A percentile compares a stretch with the other conserved stretches of the same genome.
Evolutionary conservation across 2,329 filamentous ascomycete species (phyloP).

Genomic region (Lasiodiplodia theobromae): DNA sequence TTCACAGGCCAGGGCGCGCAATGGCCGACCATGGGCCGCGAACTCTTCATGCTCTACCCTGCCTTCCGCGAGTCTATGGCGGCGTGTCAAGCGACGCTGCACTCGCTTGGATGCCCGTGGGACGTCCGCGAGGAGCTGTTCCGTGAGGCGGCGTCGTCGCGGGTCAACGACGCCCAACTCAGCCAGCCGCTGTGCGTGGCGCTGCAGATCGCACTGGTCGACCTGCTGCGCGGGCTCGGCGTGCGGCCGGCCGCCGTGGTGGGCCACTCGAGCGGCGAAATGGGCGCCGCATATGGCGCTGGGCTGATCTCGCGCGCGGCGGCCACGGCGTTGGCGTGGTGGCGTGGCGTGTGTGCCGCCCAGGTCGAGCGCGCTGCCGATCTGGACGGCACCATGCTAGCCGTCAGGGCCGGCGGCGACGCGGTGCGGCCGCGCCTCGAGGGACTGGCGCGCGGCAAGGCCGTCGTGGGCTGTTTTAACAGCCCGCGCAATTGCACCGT

Average conservation of each 20-base stretch:
- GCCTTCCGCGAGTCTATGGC: neutral
- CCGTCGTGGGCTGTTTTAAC: constrained; percentile 32
- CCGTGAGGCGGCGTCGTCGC: too few relatives aligned
- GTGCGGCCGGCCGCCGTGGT: constrained; percentile 9
- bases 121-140: neutral
- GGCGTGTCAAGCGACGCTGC: neutral
- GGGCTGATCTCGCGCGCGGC: neutral
- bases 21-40: constrained; percentile 32
- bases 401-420: constrained; percentile 31
- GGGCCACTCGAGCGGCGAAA: constrained; percentile 31
- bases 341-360: neutral
- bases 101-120: neutral
- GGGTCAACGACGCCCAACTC: constrained; percentile 23
- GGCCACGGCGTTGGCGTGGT: neutral
- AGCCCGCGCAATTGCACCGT: constrained; percentile 26
- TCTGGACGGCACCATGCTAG: constrained; percentile 44
- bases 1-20: constrained; percentile 45
- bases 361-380: neutral
- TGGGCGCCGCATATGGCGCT: constrained; percentile 28
- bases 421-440: too few relatives aligned
- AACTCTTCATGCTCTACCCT: neutral
- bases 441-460: constrained; percentile 22
- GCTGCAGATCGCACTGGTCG: constrained; percentile 28
- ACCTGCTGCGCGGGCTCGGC: constrained; percentile 1
- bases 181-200: constrained; percentile 27